A percentile compares a stretch with the other conserved stretches of the same genome.
Evolutionary conservation across 2,329 filamentous ascomycete species (phyloP).

Genomic region (Microsporum canis): DNA sequence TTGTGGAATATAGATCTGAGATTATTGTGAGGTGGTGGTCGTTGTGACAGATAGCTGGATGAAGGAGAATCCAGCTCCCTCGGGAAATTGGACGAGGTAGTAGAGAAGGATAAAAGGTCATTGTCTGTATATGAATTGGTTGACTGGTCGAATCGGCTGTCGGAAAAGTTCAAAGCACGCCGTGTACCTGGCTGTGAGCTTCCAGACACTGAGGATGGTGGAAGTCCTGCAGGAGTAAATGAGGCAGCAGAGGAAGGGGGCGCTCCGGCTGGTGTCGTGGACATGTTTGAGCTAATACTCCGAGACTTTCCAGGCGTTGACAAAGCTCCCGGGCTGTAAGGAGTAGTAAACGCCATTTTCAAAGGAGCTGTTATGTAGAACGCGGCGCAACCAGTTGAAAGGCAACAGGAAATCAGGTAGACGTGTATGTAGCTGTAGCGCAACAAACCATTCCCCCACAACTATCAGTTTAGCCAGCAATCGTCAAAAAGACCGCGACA

Average conservation of each 20-base stretch:
- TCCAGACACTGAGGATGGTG: constrained; percentile 36
- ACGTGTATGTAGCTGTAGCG: background rate
- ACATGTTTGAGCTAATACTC: constrained; percentile 33
- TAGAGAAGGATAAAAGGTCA: constrained; percentile 29
- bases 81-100: constrained; percentile 24
- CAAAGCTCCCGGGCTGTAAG: constrained; percentile 27
- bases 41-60: constrained; percentile 10
- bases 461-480: background rate
- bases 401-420: background rate
- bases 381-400: background rate
- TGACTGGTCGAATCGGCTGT: constrained; percentile 30
- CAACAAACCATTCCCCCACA: background rate
- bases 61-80: constrained; percentile 17
- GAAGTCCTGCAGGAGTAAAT: constrained; percentile 46
- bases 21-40: background rate
- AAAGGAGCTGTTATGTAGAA: background rate
- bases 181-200: constrained; percentile 38
- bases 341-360: constrained; percentile 26
- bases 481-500: background rate
- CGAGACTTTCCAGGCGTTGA: constrained; percentile 31
- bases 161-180: constrained; percentile 22
- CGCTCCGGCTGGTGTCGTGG: constrained; percentile 47
- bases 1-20: background rate
- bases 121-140: constrained; percentile 26
- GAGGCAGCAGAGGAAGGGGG: constrained; percentile 40